These are phyloP conservation scores for Straminergon stramineum DNA, from an alignment of 225 moss, liverwort and hornwort genomes.

Conservation along the genomic window DNA sequence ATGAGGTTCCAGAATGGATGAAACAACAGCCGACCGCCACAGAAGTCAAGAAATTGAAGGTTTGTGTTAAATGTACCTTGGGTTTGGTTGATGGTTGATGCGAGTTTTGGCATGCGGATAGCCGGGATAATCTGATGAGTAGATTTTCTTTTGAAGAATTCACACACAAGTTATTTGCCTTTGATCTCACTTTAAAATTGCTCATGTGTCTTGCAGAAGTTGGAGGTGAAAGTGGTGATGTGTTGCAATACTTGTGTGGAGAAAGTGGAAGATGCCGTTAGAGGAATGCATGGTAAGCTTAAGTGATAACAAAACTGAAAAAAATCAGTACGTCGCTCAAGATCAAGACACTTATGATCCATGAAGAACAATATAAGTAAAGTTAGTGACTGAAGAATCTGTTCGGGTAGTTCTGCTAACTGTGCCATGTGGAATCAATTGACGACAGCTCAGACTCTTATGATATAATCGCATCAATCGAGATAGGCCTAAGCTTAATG, in stretches of 20 bases:
- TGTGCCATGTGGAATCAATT: background rate
- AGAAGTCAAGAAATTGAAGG: background rate
- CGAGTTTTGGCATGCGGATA: background rate
- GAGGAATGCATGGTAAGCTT: background rate
- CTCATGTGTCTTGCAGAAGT: background rate
- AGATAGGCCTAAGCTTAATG: background rate
- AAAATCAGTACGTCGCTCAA: background rate
- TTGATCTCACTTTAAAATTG: background rate
- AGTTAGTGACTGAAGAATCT: background rate
- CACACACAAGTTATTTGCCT: background rate
- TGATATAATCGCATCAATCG: background rate
- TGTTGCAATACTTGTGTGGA: slow-evolving; percentile 14
- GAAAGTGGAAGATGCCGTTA: background rate
- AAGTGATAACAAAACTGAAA: background rate
- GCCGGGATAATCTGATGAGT: background rate
- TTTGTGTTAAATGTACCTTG: background rate
- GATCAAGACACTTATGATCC: background rate
- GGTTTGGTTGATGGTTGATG: background rate
- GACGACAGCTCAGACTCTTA: background rate
- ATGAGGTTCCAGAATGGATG: background rate
- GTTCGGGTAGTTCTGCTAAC: background rate
- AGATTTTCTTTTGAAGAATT: background rate
- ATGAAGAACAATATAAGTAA: background rate
- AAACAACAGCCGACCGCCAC: background rate
- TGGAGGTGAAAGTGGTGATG: slow-evolving; percentile 15